Conservation (phyloP, 1,284 basidiomycete species). For the Trichosporon sp. region DNA sequence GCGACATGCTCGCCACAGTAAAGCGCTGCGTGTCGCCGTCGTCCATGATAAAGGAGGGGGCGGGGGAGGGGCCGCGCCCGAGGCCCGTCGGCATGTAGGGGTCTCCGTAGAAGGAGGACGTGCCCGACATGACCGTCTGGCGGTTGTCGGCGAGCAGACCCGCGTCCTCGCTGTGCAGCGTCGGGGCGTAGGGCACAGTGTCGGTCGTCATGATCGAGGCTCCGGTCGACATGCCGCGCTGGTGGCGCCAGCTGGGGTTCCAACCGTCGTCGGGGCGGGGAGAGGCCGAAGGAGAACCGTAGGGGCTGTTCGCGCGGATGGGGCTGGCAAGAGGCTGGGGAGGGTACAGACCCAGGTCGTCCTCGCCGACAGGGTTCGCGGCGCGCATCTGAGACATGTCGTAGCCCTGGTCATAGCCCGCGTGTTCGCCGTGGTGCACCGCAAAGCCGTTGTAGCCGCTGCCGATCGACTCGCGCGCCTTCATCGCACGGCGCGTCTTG, state of each 20-base stretch:
- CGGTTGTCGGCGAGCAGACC: neutral
- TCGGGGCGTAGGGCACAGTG: neutral
- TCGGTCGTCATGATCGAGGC: slow-evolving; percentile 3
- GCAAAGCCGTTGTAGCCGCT: slow-evolving; percentile 17
- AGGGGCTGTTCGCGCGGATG: slow-evolving; percentile 11
- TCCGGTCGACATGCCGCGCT: slow-evolving; percentile 1
- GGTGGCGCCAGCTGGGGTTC: neutral
- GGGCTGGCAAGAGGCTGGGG: neutral
- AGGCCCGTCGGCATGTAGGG: slow-evolving; percentile 35
- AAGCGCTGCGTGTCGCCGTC: slow-evolving; percentile 41
- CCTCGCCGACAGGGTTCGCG: slow-evolving; percentile 5
- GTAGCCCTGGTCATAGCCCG: neutral
- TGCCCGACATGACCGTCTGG: slow-evolving; percentile 24
- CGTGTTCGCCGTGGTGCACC: neutral
- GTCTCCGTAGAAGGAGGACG: slow-evolving; percentile 29
- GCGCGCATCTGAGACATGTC: slow-evolving; percentile 11
- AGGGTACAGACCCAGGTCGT: slow-evolving; percentile 20
- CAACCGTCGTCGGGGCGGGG: neutral
- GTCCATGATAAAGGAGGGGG: slow-evolving; percentile 43
- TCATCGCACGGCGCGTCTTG: slow-evolving; percentile 54
- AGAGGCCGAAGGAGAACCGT: neutral
- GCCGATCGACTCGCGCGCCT: slow-evolving; percentile 42
- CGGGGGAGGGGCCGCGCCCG: slow-evolving; percentile 33
- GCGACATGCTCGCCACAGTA: slow-evolving; percentile 34
- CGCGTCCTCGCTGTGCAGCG: neutral